Conservation (phyloP, 2,329 filamentous ascomycete species). For the Phaeosphaeriaceae sp. region DNA sequence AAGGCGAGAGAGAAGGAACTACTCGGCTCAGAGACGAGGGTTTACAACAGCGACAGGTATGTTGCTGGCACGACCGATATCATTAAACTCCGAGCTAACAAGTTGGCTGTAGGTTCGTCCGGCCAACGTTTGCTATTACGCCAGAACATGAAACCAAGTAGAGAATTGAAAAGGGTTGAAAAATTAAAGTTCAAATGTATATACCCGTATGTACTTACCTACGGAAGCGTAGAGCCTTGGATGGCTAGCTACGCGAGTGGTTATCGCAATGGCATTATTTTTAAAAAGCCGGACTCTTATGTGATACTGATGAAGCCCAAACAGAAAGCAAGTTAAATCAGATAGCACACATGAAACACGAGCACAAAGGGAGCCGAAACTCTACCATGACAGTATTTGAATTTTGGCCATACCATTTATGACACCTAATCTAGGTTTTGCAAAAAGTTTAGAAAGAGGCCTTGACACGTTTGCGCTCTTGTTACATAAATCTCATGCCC, state of each 20-base stretch:
- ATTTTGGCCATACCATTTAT: no score
- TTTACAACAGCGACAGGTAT: constrained; percentile 89
- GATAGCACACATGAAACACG: no score
- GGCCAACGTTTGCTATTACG: constrained; percentile 77
- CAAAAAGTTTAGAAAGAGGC: constrained; percentile 47
- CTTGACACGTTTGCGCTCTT: constrained; percentile 34
- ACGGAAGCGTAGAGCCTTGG: background rate
- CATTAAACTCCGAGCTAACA: constrained; percentile 8
- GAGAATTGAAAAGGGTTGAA: background rate
- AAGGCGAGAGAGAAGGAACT: constrained; percentile 90
- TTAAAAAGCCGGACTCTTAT: background rate
- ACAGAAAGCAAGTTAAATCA: no score
- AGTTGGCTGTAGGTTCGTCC: constrained; percentile 57
- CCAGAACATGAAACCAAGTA: constrained; percentile 69
- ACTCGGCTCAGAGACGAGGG: constrained; percentile 79
- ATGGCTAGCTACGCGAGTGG: constrained; percentile 5
- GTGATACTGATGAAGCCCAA: no score
- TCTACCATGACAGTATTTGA: no score
- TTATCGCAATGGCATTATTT: constrained; percentile 9
- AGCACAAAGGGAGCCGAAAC: no score
- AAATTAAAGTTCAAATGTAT: constrained; percentile 16
- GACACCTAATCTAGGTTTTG: background rate
- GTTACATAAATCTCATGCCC: constrained; percentile 49
- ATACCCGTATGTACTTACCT: constrained; percentile 8
- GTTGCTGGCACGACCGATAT: constrained; percentile 37